These are phyloP conservation scores for Pythium vanterpoolii DNA, from an alignment of 352 stramenopile species.

Conservation along the genomic window DNA sequence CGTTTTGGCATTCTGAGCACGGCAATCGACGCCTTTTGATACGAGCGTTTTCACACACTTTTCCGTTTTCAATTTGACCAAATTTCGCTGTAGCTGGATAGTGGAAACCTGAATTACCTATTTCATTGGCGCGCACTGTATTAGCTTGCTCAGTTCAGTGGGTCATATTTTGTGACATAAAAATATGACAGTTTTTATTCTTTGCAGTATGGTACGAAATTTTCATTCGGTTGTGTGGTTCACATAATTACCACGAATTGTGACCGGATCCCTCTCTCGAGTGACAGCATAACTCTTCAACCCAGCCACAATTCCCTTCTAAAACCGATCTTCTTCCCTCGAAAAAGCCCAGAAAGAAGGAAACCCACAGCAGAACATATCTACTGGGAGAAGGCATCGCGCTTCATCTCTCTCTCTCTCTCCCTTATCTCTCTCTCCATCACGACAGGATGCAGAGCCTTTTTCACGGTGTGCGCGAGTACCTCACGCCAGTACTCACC, in stretches of 20 bases:
- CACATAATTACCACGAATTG: neutral
- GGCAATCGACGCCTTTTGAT: no score
- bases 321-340: neutral
- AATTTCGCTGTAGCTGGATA: no score
- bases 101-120: no score
- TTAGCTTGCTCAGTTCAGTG: no score
- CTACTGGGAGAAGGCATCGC: no score
- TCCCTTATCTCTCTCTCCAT: neutral
- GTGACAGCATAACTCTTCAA: neutral
- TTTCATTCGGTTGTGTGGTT: neutral
- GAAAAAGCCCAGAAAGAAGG: neutral
- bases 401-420: neutral
- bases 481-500: slow-evolving; percentile 89
- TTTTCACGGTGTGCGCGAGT: slow-evolving; percentile 83
- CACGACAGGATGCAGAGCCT: slow-evolving; percentile 55
- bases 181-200: neutral
- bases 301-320: neutral
- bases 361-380: neutral
- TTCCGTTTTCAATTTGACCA: no score
- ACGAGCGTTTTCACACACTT: no score
- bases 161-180: neutral
- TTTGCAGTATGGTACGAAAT: neutral
- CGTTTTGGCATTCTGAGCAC: no score
- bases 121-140: no score
- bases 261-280: neutral